Evolutionary conservation across 345 rosid species (phyloP).

Genomic region (Microcos paniculata): DNA sequence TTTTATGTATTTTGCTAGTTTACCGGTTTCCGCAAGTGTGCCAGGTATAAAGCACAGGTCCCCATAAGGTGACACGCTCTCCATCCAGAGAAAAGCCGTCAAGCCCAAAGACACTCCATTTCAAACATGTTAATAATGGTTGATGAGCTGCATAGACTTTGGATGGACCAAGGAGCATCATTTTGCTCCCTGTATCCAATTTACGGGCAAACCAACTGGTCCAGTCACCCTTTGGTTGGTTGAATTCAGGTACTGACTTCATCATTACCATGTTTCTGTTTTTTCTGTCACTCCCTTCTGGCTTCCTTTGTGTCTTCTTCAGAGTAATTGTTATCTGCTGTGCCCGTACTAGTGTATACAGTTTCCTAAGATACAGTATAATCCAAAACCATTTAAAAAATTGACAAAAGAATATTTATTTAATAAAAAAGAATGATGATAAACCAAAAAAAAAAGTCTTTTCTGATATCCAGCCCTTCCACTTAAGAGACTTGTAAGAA

Average conservation of each 20-base stretch:
- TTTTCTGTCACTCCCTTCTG: constrained; percentile 19
- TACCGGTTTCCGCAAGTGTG: neutral
- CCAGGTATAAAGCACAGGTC: neutral
- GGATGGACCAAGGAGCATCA: neutral
- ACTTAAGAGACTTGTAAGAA: neutral
- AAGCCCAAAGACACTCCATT: neutral
- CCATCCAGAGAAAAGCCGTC: neutral
- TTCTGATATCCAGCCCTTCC: neutral
- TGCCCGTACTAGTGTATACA: neutral
- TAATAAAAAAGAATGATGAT: neutral
- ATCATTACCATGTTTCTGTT: neutral
- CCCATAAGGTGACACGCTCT: neutral
- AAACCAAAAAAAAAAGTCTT: neutral
- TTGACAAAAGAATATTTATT: too few relatives aligned
- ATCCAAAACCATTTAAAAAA: neutral
- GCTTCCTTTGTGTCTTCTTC: constrained; percentile 21
- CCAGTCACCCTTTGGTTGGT: neutral
- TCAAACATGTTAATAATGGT: neutral
- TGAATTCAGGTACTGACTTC: neutral
- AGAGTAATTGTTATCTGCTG: constrained; percentile 21
- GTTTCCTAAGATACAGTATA: constrained; percentile 21
- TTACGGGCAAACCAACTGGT: neutral
- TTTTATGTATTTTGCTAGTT: neutral
- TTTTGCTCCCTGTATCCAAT: constrained; percentile 7
- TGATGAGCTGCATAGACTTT: neutral